phyloP scores from a whole-genome alignment of 108 stramenopile species.

The Conticribra weissflogii region DNA sequence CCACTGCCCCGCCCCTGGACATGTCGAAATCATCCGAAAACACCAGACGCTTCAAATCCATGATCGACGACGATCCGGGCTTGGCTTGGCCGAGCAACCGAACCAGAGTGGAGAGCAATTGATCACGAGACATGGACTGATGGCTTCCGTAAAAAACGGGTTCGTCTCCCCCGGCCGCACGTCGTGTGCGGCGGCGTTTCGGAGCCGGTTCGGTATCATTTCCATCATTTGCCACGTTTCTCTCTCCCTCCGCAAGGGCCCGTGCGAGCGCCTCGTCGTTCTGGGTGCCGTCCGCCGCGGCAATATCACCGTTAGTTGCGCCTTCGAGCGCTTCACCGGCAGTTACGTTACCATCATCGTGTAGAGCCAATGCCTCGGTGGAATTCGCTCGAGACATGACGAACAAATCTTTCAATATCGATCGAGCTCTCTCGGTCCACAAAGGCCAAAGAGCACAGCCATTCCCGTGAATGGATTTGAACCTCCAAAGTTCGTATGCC shows the following conservation, averaged over 20 bases:
- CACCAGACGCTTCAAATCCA: constrained; percentile 55
- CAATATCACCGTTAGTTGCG: neutral
- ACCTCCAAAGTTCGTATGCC: constrained; percentile 45
- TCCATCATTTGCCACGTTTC: neutral
- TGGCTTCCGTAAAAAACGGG: constrained; percentile 79
- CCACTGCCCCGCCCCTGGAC: constrained; percentile 68
- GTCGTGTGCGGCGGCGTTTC: constrained; percentile 46
- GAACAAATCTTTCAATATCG: constrained; percentile 29
- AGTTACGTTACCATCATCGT: neutral
- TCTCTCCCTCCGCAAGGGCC: constrained; percentile 18
- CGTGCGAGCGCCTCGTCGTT: constrained; percentile 42
- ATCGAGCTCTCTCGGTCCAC: constrained; percentile 31
- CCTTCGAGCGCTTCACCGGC: too few relatives aligned
- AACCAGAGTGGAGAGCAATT: constrained; percentile 68
- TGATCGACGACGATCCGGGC: constrained; percentile 47
- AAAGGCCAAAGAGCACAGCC: constrained; percentile 43
- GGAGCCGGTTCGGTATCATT: constrained; percentile 29
- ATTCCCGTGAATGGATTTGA: constrained; percentile 44
- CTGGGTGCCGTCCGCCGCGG: constrained; percentile 1
- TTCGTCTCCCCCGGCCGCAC: constrained; percentile 30
- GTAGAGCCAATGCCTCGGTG: constrained; percentile 8
- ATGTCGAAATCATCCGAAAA: constrained; percentile 39
- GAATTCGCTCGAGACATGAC: constrained; percentile 23
- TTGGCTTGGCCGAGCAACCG: constrained; percentile 57
- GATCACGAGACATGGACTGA: constrained; percentile 71